Conservation (phyloP, 2,329 filamentous ascomycete genomes). For the Helminthosporium solani region DNA sequence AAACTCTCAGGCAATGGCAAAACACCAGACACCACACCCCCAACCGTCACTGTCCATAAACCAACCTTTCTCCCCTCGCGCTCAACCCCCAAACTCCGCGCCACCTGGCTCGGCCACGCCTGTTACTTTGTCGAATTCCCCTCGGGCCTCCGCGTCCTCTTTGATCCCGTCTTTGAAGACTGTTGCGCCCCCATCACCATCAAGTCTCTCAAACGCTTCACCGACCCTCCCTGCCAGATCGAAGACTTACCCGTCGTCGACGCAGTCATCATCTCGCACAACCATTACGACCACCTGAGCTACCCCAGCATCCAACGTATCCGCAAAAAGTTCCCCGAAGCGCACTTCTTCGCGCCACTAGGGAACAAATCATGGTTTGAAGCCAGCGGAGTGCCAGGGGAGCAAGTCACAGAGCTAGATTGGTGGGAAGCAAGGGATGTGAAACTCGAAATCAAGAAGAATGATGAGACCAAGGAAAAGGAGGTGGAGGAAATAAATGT, state of each 20-base stretch:
- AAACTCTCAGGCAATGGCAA: slow-evolving; percentile 53
- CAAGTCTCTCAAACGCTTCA: slow-evolving; percentile 74
- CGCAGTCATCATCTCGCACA: slow-evolving; percentile 77
- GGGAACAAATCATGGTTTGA: slow-evolving; percentile 83
- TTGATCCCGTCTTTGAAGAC: slow-evolving; percentile 90
- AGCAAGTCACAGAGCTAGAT: slow-evolving; percentile 81
- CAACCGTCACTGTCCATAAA: slow-evolving; percentile 65
- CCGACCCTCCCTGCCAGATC: slow-evolving; percentile 72
- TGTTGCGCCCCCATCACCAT: slow-evolving; percentile 76
- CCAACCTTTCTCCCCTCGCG: slow-evolving; percentile 67
- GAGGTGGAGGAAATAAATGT: slow-evolving; percentile 6
- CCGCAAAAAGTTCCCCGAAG: slow-evolving; percentile 68
- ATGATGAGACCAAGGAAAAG: slow-evolving; percentile 7
- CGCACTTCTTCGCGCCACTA: slow-evolving; percentile 84
- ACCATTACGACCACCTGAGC: slow-evolving; percentile 90
- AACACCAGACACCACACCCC: slow-evolving; percentile 62
- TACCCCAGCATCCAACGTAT: slow-evolving; percentile 73
- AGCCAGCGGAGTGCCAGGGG: slow-evolving; percentile 59
- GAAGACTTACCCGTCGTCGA: slow-evolving; percentile 76
- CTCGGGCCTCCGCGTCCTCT: slow-evolving; percentile 79
- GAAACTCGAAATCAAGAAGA: slow-evolving; percentile 52
- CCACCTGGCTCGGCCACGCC: slow-evolving; percentile 94
- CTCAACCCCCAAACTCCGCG: slow-evolving; percentile 63
- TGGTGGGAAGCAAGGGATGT: slow-evolving; percentile 90
- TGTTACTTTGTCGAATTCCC: slow-evolving; percentile 94